phyloP scores from a whole-genome alignment of 768 basidiomycete species.

The Tylopilus plumbeoviolaceoides region DNA sequence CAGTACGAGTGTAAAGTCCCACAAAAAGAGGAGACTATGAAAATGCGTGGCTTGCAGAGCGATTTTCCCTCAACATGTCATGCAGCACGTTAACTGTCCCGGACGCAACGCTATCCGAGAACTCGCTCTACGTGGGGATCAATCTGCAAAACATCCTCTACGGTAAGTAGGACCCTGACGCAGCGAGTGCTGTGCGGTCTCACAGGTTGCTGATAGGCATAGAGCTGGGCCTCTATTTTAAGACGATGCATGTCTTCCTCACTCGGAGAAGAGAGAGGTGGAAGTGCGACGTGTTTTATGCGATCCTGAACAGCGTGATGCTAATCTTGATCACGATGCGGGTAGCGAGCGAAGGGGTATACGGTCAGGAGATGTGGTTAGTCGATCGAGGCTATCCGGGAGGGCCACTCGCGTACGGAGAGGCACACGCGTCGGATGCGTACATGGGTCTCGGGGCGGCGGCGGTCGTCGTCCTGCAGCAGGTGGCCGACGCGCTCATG shows the following conservation, averaged over 20 bases:
- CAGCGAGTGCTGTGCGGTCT: not conserved
- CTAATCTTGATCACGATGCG: conserved; percentile 27
- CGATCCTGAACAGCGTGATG: conserved; percentile 13
- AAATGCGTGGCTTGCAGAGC: not conserved
- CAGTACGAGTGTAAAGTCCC: not conserved
- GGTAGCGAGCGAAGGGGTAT: conserved; percentile 11
- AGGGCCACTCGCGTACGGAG: conserved; percentile 29
- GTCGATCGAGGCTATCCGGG: conserved; percentile 30
- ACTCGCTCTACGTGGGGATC: not conserved
- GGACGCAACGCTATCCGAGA: not conserved
- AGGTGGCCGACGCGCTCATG: conserved; percentile 26
- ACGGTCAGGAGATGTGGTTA: conserved; percentile 33
- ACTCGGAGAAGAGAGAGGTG: not conserved
- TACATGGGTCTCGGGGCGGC: conserved; percentile 21
- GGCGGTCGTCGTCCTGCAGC: conserved; percentile 25
- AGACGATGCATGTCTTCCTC: conserved; percentile 6
- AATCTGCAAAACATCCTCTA: conserved; percentile 6
- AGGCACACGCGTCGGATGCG: conserved; percentile 16
- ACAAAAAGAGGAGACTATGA: not conserved
- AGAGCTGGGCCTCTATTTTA: conserved; percentile 16
- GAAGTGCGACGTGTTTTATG: conserved; percentile 7
- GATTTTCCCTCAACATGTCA: conserved; percentile 1
- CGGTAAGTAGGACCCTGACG: not conserved
- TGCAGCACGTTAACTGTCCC: not conserved
- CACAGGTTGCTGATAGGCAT: conserved; percentile 5